Conservation (phyloP, 2,329 filamentous ascomycete species). For the Phialocephala sp. region DNA sequence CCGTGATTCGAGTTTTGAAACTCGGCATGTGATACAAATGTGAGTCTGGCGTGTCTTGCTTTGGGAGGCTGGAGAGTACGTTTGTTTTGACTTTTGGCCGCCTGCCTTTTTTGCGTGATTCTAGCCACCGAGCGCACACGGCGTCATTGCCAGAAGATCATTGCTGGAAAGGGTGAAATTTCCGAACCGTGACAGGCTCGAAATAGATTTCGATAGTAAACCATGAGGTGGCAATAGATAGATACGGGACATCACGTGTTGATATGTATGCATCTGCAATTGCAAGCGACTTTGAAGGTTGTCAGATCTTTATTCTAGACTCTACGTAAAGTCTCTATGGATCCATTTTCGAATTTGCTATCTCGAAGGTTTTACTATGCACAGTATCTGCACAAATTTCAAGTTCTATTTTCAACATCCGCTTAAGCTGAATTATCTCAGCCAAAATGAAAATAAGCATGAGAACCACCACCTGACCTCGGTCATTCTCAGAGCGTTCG, state of each 20-base stretch:
- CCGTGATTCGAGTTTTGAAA: slow-evolving; percentile 13
- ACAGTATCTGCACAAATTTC: background rate
- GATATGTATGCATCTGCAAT: background rate
- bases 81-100: slow-evolving; percentile 2
- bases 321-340: too few relatives aligned
- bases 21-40: slow-evolving; percentile 11
- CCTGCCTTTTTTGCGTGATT: slow-evolving; percentile 12
- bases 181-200: slow-evolving; percentile 11
- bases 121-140: background rate
- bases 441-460: background rate
- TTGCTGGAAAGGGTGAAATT: slow-evolving; percentile 8
- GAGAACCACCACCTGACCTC: too few relatives aligned
- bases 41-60: slow-evolving; percentile 8
- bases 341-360: too few relatives aligned
- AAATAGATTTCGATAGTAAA: slow-evolving; percentile 6
- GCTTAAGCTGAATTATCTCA: background rate
- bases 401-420: background rate
- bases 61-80: background rate
- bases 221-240: background rate
- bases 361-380: background rate
- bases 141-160: slow-evolving; percentile 11
- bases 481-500: too few relatives aligned
- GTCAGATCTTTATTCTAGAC: background rate
- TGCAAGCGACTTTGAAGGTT: background rate
- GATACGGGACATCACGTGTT: slow-evolving; percentile 3